Percentiles rank a stretch among this genome's conserved stretches.
Evolutionary conservation across 805 yeast genomes (phyloP).

Genomic region (Candida cerambycidarum): DNA sequence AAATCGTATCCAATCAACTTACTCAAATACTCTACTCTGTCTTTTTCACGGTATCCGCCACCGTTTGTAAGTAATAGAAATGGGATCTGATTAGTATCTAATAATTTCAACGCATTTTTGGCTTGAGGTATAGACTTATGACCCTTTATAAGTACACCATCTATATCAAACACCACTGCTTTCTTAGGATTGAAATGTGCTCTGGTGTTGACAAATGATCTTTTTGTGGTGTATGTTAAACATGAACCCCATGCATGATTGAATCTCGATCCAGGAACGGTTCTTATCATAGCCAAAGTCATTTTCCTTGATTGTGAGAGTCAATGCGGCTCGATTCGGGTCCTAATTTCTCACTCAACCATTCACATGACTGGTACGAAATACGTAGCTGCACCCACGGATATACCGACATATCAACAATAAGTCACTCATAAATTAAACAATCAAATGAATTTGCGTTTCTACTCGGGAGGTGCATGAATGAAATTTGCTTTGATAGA

Average conservation of each 20-base stretch:
- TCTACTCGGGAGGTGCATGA: too few species aligned
- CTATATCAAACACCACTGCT: constrained; percentile 54
- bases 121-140: constrained; percentile 66
- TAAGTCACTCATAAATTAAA: too few species aligned
- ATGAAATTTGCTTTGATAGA: neutral
- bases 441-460: too few species aligned
- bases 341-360: neutral
- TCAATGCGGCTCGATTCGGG: neutral
- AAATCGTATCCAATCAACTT: constrained; percentile 52
- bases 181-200: constrained; percentile 1
- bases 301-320: too few species aligned
- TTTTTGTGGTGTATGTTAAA: neutral
- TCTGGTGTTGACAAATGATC: neutral
- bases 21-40: constrained; percentile 42
- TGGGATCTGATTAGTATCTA: constrained; percentile 61
- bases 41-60: constrained; percentile 72
- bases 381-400: too few species aligned
- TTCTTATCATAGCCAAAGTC: too few species aligned
- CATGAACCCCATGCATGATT: too few species aligned
- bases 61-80: constrained; percentile 88
- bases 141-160: constrained; percentile 85
- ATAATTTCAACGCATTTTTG: constrained; percentile 51
- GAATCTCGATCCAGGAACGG: too few species aligned
- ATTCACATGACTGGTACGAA: too few species aligned
- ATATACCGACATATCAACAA: too few species aligned